Evolutionary conservation across 2,329 filamentous ascomycete species (phyloP).

Genomic region (Paraphaeosphaeria sporulosa): DNA sequence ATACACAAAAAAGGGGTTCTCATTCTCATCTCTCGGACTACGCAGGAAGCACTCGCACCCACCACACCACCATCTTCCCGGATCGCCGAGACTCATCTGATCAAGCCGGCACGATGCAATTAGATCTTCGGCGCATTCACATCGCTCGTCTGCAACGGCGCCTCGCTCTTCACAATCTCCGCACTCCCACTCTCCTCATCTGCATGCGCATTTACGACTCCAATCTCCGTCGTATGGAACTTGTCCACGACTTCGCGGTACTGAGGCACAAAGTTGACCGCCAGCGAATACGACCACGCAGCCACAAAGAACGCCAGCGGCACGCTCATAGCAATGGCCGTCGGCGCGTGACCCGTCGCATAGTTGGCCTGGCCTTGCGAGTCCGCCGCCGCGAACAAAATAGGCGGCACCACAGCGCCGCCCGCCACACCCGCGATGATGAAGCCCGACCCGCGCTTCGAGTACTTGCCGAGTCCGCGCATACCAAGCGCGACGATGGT

Average conservation of each 20-base stretch:
- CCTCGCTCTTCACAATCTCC: conserved; percentile 11
- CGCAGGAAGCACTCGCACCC: background rate
- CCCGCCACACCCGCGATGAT: conserved; percentile 76
- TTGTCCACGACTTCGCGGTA: conserved; percentile 71
- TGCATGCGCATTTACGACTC: conserved; percentile 44
- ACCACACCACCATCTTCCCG: background rate
- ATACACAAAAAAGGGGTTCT: background rate
- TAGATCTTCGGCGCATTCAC: conserved; percentile 7
- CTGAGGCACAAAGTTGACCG: conserved; percentile 69
- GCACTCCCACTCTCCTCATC: conserved; percentile 38
- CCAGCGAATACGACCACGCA: conserved; percentile 55
- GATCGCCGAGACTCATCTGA: background rate
- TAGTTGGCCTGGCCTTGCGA: conserved; percentile 52
- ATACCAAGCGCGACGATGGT: conserved; percentile 82
- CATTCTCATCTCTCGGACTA: background rate
- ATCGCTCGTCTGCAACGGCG: conserved; percentile 16
- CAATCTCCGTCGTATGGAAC: conserved; percentile 57
- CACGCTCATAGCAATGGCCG: conserved; percentile 71
- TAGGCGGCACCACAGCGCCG: conserved; percentile 75
- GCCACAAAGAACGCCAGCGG: conserved; percentile 63
- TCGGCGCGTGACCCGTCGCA: conserved; percentile 48
- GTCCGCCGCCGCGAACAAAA: conserved; percentile 74
- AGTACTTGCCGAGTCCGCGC: conserved; percentile 76
- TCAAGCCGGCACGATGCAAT: background rate
- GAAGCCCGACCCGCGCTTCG: conserved; percentile 77